Evolutionary conservation across 192 early-diverging fungal species (phyloP), one percentile per base, ranked within the genome.

Genomic region (Dissophora globulifera): DNA sequence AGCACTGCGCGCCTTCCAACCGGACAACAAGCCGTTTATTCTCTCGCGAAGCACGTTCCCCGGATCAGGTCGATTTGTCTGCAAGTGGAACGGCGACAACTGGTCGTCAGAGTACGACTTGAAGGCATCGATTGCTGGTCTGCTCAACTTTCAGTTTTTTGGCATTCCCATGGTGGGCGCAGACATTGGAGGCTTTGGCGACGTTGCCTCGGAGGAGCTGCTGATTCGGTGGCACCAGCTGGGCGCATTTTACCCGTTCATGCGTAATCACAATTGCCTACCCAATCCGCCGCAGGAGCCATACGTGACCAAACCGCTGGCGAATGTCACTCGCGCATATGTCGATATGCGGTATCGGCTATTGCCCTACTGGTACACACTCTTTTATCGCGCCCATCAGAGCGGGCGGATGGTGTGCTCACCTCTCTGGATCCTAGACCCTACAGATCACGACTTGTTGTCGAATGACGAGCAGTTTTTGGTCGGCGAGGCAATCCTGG

Each of bases 111-210:
- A 79, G 71, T 26, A 60, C 8, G 80, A 85, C 62, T 54, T 92
- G 67, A 79, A 79, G 45, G 25, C 80, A n/a, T 92, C 89, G 1
- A 88, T 90, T 43, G 42, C 87, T 4, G 84, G 78, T 8, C 52
- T 86, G 22, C 64, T 92, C 15, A 81, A 81, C 55, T 88, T 92
- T 79, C 87, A 89, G 40, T 66, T 90, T 15, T 89, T 89, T 67
- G 89, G 88, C 47, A 89, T 92, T 41, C 82, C 84, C 1, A 85
- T 87, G 79, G 79, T 88, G 5, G 90, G 90, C 10, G 83, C 90
- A 8, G 90, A 92, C 68, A 84, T 92, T 33, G 86, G 90, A 50
- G 90, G 90, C 10, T 92, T 92, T 68, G 79, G 79, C 25, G 69
- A 67, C 2, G 67, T 81, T 15, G 76, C 87, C 0, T 80, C 84